Evolutionary conservation across 2,329 filamentous ascomycete species (phyloP).

Genomic region (Epichloe glyceriae): DNA sequence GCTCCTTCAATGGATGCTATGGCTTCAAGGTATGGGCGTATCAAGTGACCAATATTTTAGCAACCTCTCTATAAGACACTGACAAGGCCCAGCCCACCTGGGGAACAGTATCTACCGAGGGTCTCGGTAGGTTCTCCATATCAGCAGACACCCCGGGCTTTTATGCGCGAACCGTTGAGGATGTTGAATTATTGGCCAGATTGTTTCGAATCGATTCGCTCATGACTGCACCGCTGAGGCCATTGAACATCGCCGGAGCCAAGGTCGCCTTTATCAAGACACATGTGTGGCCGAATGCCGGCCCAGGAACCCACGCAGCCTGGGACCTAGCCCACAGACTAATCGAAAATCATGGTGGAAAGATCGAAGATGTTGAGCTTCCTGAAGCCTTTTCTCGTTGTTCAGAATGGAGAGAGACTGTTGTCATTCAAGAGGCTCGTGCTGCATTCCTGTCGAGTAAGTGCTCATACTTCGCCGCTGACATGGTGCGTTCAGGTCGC

Average conservation of each 20-base stretch:
- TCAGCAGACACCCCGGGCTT: constrained; percentile 51
- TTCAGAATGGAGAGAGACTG: constrained; percentile 29
- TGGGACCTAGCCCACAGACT: constrained; percentile 27
- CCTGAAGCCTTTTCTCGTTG: constrained; percentile 34
- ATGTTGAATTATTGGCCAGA: constrained; percentile 42
- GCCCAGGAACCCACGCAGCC: constrained; percentile 29
- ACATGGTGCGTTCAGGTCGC: not conserved
- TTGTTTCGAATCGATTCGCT: constrained; percentile 38
- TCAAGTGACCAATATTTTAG: not conserved
- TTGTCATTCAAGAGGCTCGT: constrained; percentile 6
- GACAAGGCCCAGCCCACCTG: constrained; percentile 37
- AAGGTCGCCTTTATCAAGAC: constrained; percentile 44
- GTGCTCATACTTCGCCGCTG: not conserved
- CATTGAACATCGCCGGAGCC: constrained; percentile 29
- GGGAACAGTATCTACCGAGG: constrained; percentile 49
- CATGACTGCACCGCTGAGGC: constrained; percentile 20
- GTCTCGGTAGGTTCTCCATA: constrained; percentile 43
- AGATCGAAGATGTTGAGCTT: constrained; percentile 42
- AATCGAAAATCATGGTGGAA: constrained; percentile 33
- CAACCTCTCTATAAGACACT: not conserved
- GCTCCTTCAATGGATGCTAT: constrained; percentile 51
- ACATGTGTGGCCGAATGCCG: constrained; percentile 34
- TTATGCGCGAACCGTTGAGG: constrained; percentile 42
- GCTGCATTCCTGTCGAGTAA: constrained; percentile 9
- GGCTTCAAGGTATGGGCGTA: constrained; percentile 34